Base-by-base conservation (phyloP, 805 yeast species). In the Sugiyamaella chiloensis region DNA sequence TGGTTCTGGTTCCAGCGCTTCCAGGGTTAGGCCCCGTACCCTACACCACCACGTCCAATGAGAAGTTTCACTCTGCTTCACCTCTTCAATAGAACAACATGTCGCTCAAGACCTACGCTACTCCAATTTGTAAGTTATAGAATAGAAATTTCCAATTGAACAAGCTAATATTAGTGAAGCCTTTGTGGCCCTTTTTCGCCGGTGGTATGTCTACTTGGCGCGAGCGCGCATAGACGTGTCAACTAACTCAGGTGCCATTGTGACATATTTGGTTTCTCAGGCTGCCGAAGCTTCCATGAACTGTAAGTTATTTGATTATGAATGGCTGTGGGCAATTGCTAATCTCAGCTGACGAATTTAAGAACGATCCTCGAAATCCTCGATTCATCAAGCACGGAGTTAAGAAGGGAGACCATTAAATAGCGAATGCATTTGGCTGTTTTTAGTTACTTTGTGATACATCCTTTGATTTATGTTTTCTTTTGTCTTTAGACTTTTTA, bases 341-440 rank as follows among this genome's bases (percentile, higher is more conserved):
- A 41, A 16, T 26, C 23, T 11, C 26, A 51, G 51, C 67, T 52
- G 78, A 76, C 54, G 95, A 87, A 73, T 88, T 82, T 76, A 80
- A 83, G 72, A 87, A 88, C 70, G 96, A 88, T 73, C 96, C 96
- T 75, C 86, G 96, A 79, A 88, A 88, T 77, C 96, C 96, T 70
- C 83, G 95, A 75, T 87, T 87, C 67, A 40, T 41, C 37, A 74
- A 75, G 56, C 71, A 71, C 59, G 80, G 80, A 63, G 81, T 73
- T 61, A 75, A 75, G 60, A 60, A 61, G 53, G 52, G 55, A 24
- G 50, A 48, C n/a, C 53, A 52, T 46, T 52, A 50, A 44, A 26
- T n/a, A n/a, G n/a, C n/a, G n/a, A n/a, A n/a, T n/a, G n/a, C n/a
- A n/a, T 26, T 26, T 11, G 7, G 29, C 29, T 26, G 7, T 26